Percentiles rank a stretch among this genome's conserved stretches.
phyloP scores from a whole-genome alignment of 2,329 filamentous ascomycete species.

The Ambrosiella beaveri region DNA sequence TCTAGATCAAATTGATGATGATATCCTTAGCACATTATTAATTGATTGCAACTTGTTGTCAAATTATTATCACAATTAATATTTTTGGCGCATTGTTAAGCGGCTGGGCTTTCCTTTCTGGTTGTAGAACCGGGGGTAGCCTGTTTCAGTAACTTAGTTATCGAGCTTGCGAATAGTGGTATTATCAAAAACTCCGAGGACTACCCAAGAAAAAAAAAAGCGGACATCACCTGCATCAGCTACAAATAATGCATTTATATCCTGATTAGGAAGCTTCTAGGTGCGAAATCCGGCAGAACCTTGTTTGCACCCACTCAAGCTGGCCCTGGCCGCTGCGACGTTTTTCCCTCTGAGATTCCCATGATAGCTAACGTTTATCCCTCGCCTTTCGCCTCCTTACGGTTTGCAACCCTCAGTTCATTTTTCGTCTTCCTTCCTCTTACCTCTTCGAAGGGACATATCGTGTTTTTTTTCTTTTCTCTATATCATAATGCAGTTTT shows the following conservation, averaged over 20 bases:
- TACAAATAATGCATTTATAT: not conserved
- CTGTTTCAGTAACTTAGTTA: not conserved
- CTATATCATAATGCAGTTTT: conserved; percentile 36
- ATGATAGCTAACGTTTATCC: conserved; percentile 4
- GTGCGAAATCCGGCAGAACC: conserved; percentile 9
- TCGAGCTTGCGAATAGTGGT: not conserved
- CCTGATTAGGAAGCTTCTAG: not conserved
- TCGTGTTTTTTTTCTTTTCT: conserved; percentile 11
- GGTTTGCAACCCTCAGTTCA: conserved; percentile 2
- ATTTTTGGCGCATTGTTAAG: no score
- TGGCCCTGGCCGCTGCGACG: conserved; percentile 4
- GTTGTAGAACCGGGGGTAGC: no score
- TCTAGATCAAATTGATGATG: no score
- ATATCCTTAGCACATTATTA: no score
- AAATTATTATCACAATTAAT: no score
- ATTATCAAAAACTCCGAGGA: conserved; percentile 6
- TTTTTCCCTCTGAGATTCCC: conserved; percentile 9
- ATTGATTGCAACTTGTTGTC: no score
- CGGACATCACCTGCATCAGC: no score
- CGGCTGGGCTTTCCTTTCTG: no score
- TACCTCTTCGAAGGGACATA: conserved; percentile 7
- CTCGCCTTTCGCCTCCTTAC: conserved; percentile 6
- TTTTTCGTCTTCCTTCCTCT: conserved; percentile 3
- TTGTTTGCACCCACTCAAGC: conserved; percentile 6
- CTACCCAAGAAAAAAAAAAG: conserved; percentile 5